Percentiles rank a stretch among this genome's conserved stretches.
Conservation (phyloP, 768 basidiomycete genomes). For the Lactarius akahatsu region DNA sequence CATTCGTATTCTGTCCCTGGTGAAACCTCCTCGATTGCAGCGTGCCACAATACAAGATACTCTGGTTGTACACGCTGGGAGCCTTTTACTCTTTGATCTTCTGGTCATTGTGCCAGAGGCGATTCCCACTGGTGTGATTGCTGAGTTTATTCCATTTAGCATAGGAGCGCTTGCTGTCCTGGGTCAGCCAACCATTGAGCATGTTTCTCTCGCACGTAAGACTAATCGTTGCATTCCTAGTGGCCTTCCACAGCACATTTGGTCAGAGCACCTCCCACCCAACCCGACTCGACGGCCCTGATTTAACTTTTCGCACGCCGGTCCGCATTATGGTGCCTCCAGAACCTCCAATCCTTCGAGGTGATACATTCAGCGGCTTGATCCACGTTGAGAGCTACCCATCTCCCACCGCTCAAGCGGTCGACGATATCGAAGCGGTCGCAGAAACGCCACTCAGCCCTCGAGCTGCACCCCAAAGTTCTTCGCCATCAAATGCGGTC, state of each 20-base stretch:
- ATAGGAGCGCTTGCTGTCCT: constrained; percentile 44
- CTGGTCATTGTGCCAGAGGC: constrained; percentile 42
- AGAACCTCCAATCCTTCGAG: background rate
- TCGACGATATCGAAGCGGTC: constrained; percentile 9
- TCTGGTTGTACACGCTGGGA: constrained; percentile 37
- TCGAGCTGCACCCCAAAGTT: background rate
- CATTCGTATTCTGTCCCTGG: constrained; percentile 36
- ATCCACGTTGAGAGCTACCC: constrained; percentile 1
- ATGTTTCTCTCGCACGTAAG: constrained; percentile 7
- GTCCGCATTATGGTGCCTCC: background rate
- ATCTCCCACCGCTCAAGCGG: background rate
- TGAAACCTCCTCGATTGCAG: constrained; percentile 32
- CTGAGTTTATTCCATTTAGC: constrained; percentile 44
- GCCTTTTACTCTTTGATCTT: constrained; percentile 46
- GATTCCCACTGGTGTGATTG: constrained; percentile 38
- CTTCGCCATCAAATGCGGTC: background rate
- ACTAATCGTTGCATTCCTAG: constrained; percentile 21
- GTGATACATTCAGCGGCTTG: background rate
- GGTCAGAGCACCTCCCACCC: background rate
- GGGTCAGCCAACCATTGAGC: constrained; percentile 36
- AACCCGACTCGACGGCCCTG: background rate
- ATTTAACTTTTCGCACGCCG: background rate
- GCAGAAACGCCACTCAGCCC: background rate
- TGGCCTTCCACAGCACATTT: constrained; percentile 27
- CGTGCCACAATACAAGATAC: constrained; percentile 34